Percentiles rank a stretch among this genome's conserved stretches.
phyloP scores from a whole-genome alignment of 1,139 yeast genomes.

The Pichia sp. region DNA sequence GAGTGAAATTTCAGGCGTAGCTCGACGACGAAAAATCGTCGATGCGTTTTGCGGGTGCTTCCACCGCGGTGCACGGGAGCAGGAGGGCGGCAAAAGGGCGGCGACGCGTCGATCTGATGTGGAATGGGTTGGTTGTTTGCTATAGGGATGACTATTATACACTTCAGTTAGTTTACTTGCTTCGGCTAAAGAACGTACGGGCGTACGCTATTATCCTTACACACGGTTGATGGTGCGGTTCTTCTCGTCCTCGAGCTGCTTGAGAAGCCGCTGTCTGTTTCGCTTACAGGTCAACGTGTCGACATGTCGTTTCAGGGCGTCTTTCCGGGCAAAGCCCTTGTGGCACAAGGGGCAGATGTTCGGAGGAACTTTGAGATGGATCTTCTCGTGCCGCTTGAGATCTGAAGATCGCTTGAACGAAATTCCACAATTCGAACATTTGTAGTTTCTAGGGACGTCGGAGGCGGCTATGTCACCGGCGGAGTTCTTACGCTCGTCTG shows the following conservation, averaged over 20 bases:
- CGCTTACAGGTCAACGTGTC: slow-evolving; percentile 72
- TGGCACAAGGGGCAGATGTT: slow-evolving; percentile 72
- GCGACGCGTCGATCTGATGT: neutral
- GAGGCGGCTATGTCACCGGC: neutral
- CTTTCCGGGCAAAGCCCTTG: slow-evolving; percentile 78
- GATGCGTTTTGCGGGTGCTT: neutral
- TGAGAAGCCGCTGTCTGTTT: slow-evolving; percentile 48
- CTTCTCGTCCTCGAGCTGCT: slow-evolving; percentile 13
- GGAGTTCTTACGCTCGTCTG: neutral
- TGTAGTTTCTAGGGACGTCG: slow-evolving; percentile 30
- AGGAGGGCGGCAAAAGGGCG: neutral
- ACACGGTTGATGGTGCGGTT: neutral
- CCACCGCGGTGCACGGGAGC: slow-evolving; percentile 4
- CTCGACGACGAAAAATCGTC: slow-evolving; percentile 2
- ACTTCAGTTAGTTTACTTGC: neutral
- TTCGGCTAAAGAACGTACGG: neutral
- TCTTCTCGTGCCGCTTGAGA: slow-evolving; percentile 56
- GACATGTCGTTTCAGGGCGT: slow-evolving; percentile 68
- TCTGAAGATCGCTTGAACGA: slow-evolving; percentile 61
- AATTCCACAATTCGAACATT: slow-evolving; percentile 48
- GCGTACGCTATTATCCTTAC: neutral
- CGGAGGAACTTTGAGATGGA: slow-evolving; percentile 46
- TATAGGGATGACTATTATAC: neutral
- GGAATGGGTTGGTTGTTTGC: neutral
- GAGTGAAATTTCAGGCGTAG: neutral